Evolutionary conservation across 208 protist genomes (phyloP).

Genomic region (Zelonia costaricensis): DNA sequence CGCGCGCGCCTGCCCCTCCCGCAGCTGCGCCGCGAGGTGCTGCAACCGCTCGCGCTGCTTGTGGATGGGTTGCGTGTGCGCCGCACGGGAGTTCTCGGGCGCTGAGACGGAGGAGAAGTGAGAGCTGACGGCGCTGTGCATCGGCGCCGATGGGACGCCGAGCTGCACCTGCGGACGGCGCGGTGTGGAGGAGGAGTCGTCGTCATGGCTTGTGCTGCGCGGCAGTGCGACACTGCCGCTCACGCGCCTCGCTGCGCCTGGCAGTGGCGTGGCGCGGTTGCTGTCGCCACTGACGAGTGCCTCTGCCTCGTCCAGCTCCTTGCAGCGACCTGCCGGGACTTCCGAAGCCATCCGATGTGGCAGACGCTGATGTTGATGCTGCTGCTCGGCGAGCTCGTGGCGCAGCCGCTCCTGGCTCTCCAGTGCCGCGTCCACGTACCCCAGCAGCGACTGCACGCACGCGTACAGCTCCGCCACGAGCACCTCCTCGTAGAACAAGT

Average conservation of each 20-base stretch:
- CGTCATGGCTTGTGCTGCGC: too few relatives aligned
- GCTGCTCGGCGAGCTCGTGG: conserved; percentile 33
- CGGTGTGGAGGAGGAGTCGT: conserved; percentile 23
- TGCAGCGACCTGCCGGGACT: too few relatives aligned
- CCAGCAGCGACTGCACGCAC: conserved; percentile 48
- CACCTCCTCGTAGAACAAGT: conserved; percentile 37
- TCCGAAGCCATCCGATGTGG: too few relatives aligned
- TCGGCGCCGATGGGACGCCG: background rate
- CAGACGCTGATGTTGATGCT: conserved; percentile 27
- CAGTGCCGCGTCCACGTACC: conserved; percentile 70
- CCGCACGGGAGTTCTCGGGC: background rate
- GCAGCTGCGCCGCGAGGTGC: conserved; percentile 29
- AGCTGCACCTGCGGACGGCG: conserved; percentile 12
- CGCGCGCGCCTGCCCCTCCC: conserved; percentile 22
- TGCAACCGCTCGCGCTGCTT: conserved; percentile 34
- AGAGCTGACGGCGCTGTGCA: conserved; percentile 16
- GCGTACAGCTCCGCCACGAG: conserved; percentile 54
- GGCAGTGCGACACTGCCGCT: too few relatives aligned
- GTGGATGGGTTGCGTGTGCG: conserved; percentile 13
- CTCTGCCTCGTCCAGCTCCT: background rate
- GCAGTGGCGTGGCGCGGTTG: too few relatives aligned
- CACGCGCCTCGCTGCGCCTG: too few relatives aligned
- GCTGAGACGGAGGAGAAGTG: conserved; percentile 13
- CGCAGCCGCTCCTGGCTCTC: conserved; percentile 69
- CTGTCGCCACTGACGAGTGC: background rate